Percentiles rank a stretch among this genome's conserved stretches.
Evolutionary conservation across 108 stramenopile species (phyloP).

Genomic region (Mayamaea pseudoterrestris): DNA sequence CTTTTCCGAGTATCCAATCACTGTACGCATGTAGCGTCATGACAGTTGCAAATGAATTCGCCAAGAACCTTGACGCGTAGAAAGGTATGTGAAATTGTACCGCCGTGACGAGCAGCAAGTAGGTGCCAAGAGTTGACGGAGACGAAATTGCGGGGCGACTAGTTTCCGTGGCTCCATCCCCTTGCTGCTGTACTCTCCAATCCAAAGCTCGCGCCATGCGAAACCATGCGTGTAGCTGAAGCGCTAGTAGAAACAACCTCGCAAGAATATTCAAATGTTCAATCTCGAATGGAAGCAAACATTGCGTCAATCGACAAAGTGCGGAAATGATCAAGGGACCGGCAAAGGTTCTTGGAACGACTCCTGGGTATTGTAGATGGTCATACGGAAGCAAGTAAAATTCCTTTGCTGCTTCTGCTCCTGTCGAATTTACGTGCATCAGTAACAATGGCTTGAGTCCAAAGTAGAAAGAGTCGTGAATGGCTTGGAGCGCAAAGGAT

Average conservation of each 20-base stretch:
- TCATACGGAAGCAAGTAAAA: constrained; percentile 50
- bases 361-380: constrained; percentile 58
- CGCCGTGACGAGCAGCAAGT: constrained; percentile 57
- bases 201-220: constrained; percentile 41
- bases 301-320: constrained; percentile 25
- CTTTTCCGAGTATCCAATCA: constrained; percentile 40
- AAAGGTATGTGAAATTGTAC: constrained; percentile 93
- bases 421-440: not conserved
- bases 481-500: constrained; percentile 94
- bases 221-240: constrained; percentile 39
- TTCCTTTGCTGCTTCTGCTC: not conserved
- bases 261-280: constrained; percentile 52
- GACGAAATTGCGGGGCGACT: not conserved
- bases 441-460: constrained; percentile 35
- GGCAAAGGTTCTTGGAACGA: constrained; percentile 72
- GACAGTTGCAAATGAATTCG: constrained; percentile 90
- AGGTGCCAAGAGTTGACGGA: constrained; percentile 17
- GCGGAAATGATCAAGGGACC: constrained; percentile 50
- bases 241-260: constrained; percentile 33
- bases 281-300: constrained; percentile 18
- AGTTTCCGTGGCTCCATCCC: no score
- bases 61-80: constrained; percentile 90
- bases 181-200: constrained; percentile 1
- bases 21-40: constrained; percentile 55
- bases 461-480: constrained; percentile 79